A percentile compares a stretch with the other conserved stretches of the same genome.
These are phyloP conservation scores for Irpex sp. DNA, from an alignment of 1,284 basidiomycete species.

Conservation along the genomic window DNA sequence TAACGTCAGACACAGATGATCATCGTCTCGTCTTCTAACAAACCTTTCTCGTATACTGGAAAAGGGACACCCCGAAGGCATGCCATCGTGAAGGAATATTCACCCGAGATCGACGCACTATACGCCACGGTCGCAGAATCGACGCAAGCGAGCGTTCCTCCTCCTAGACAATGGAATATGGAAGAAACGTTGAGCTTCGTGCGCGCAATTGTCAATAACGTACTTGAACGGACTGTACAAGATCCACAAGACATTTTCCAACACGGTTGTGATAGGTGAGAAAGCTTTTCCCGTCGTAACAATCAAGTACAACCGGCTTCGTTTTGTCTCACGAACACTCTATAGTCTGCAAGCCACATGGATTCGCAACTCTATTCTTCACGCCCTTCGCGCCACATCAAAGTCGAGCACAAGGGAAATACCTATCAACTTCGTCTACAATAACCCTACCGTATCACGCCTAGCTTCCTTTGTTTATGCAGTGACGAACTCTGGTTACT, in stretches of 20 bases:
- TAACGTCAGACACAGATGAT: slow-evolving; percentile 29
- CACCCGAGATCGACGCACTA: slow-evolving; percentile 31
- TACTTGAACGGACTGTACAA: slow-evolving; percentile 19
- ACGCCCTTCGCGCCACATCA: slow-evolving; percentile 23
- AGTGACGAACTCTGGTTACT: neutral
- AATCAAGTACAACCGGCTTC: neutral
- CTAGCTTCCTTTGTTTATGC: slow-evolving; percentile 24
- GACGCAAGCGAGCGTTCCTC: slow-evolving; percentile 24
- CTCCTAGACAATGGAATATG: neutral
- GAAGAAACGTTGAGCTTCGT: slow-evolving; percentile 23
- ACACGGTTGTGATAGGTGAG: slow-evolving; percentile 38
- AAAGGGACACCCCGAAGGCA: slow-evolving; percentile 32
- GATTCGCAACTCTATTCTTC: slow-evolving; percentile 36
- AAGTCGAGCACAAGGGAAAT: slow-evolving; percentile 22
- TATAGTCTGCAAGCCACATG: slow-evolving; percentile 36
- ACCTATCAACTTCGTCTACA: slow-evolving; percentile 32
- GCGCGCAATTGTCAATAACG: slow-evolving; percentile 22
- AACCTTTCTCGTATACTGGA: slow-evolving; percentile 34
- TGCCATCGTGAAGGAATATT: slow-evolving; percentile 33
- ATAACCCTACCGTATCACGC: slow-evolving; percentile 27
- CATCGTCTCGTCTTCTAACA: slow-evolving; percentile 26
- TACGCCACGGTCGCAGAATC: slow-evolving; percentile 29
- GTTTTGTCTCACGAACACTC: neutral
- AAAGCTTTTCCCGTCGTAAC: neutral
- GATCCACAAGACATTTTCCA: slow-evolving; percentile 38